Evolutionary conservation across 2,329 filamentous ascomycete species (phyloP), one percentile per base, ranked within the genome.

Genomic region (Sporothrix brunneoviolacea): DNA sequence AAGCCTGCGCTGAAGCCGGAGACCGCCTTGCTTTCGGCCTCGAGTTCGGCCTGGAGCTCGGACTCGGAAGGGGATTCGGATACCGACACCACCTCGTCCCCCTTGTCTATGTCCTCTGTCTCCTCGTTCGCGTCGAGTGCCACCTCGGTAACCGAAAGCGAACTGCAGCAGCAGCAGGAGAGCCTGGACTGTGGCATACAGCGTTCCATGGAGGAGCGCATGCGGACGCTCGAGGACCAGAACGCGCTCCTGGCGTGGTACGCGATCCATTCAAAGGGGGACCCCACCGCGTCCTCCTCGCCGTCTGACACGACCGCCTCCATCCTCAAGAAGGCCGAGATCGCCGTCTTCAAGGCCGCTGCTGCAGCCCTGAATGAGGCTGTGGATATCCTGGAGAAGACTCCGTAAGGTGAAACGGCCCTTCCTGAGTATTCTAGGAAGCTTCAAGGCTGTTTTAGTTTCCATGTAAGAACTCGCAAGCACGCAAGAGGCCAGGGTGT

Each of bases 211-310:
- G 8, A 48, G 19, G 16, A 22, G 39, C 49, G 40, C 18, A 18
- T 45, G 12, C 13, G 19, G 16, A 15, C 21, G 10, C n/a, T 43
- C 10, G 47, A 55, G 44, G 44, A 37, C 40, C 21, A 48, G 28
- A 53, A 33, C 13, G 50, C 46, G 1, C 46, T 45, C 7, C 42
- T 56, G 13, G 12, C 16, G 7, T 51, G 46, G 52, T 50, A 52
- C 19, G 42, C 32, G 5, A 19, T 10, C 21, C 49, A 49, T 4
- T 40, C 45, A 16, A 33, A 49, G 22, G 48, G 40, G 9, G 27
- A 40, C 4, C 9, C n/a, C 18, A 19, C n/a, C 19, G 19, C 30
- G 24, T n/a, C 33, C 1, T 16, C 15, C 4, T 8, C 33, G 4
- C 16, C n/a, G n/a, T n/a, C n/a, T n/a, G n/a, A n/a, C n/a, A n/a